phyloP scores from a whole-genome alignment of 2,329 filamentous ascomycete species.

The Cadophora sp. region DNA sequence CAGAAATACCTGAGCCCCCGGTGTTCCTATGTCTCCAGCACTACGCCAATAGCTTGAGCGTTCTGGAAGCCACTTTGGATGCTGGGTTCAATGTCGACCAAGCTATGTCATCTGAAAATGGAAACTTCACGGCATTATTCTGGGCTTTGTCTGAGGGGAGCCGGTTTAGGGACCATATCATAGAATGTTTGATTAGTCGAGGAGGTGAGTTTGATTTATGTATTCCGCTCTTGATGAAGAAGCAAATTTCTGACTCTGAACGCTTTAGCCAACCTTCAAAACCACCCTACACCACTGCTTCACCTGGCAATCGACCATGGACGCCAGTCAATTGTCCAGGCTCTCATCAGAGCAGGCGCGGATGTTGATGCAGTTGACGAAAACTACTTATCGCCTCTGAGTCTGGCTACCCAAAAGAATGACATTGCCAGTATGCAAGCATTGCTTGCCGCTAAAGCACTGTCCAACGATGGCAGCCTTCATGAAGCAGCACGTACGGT shows the following conservation, averaged over 20 bases:
- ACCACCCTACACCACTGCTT: slow-evolving; percentile 28
- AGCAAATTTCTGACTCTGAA: neutral
- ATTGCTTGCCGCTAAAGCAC: slow-evolving; percentile 62
- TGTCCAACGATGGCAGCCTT: slow-evolving; percentile 72
- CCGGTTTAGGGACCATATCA: slow-evolving; percentile 62
- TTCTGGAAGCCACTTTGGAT: slow-evolving; percentile 60
- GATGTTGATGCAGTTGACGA: slow-evolving; percentile 27
- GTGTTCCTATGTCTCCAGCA: slow-evolving; percentile 59
- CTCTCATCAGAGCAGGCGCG: slow-evolving; percentile 24
- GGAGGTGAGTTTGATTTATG: slow-evolving; percentile 43
- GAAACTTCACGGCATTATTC: slow-evolving; percentile 54
- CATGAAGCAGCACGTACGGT: slow-evolving; percentile 69
- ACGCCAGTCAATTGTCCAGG: slow-evolving; percentile 19
- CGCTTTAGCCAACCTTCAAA: slow-evolving; percentile 47
- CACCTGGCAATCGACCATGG: slow-evolving; percentile 29
- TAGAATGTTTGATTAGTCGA: slow-evolving; percentile 60
- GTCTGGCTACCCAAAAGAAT: slow-evolving; percentile 47
- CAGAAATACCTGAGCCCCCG: slow-evolving; percentile 51
- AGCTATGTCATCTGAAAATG: slow-evolving; percentile 45
- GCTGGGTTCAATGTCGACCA: slow-evolving; percentile 69
- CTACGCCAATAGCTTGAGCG: slow-evolving; percentile 59
- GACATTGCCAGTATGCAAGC: slow-evolving; percentile 61
- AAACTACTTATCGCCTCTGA: slow-evolving; percentile 17
- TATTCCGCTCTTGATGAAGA: neutral
- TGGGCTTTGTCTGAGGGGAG: slow-evolving; percentile 72